phyloP scores from a whole-genome alignment of 371 early-diverging fungal species.

The Rhizopus arrhizus region DNA sequence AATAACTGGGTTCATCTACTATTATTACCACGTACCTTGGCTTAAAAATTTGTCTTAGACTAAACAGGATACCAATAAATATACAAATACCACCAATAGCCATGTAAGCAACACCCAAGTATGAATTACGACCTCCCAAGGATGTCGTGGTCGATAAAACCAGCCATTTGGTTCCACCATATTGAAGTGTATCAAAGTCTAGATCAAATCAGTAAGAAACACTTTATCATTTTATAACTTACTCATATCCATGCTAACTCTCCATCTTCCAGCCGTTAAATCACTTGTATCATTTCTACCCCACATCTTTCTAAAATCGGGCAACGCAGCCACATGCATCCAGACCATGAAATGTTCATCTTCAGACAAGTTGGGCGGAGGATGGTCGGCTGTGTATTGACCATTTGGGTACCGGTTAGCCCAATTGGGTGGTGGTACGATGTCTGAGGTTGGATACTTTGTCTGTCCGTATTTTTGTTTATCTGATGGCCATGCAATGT shows the following conservation, averaged over 20 bases:
- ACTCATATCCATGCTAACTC: conserved; percentile 70
- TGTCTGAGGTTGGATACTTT: conserved; percentile 47
- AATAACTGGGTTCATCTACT: neutral
- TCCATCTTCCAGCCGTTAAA: conserved; percentile 65
- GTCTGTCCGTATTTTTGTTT: conserved; percentile 65
- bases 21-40: conserved; percentile 66
- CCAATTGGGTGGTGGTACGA: conserved; percentile 84
- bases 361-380: conserved; percentile 72
- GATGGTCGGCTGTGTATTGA: conserved; percentile 51
- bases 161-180: conserved; percentile 91
- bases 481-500: conserved; percentile 91
- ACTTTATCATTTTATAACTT: conserved; percentile 25
- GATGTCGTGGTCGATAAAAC: conserved; percentile 90
- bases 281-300: conserved; percentile 68
- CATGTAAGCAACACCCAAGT: conserved; percentile 92
- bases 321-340: conserved; percentile 97
- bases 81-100: conserved; percentile 85
- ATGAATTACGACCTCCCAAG: conserved; percentile 94
- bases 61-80: conserved; percentile 81
- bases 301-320: conserved; percentile 96
- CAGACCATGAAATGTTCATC: conserved; percentile 96
- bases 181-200: conserved; percentile 83
- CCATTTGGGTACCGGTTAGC: conserved; percentile 60
- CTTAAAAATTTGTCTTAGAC: conserved; percentile 79
- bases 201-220: neutral